Evolutionary conservation across 352 stramenopile genomes (phyloP).

Genomic region (Pilasporangium apinafurcum): DNA sequence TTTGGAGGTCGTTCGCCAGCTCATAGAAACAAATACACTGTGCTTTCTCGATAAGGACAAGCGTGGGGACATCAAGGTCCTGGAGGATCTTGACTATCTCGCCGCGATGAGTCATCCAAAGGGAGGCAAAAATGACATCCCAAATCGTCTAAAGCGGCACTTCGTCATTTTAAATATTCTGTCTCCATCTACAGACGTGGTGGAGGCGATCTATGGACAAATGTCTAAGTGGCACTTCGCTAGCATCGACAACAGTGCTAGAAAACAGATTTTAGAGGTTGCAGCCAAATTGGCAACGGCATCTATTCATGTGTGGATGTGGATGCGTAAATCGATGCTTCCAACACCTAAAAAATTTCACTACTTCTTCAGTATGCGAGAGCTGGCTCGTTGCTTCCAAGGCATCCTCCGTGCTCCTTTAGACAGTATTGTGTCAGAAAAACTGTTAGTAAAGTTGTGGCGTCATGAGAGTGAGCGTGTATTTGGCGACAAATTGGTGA

Average conservation of each 20-base stretch:
- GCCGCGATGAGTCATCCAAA: slow-evolving; percentile 54
- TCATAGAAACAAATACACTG: slow-evolving; percentile 58
- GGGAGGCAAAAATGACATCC: slow-evolving; percentile 79
- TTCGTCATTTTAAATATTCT: slow-evolving; percentile 88
- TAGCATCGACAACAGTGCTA: slow-evolving; percentile 11
- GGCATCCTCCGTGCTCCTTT: slow-evolving; percentile 59
- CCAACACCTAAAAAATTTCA: slow-evolving; percentile 79
- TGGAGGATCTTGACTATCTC: slow-evolving; percentile 64
- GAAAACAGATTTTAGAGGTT: slow-evolving; percentile 39
- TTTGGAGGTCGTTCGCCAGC: slow-evolving; percentile 64
- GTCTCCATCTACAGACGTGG: slow-evolving; percentile 59
- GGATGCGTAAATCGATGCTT: slow-evolving; percentile 59
- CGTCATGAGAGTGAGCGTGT: slow-evolving; percentile 81
- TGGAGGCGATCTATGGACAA: slow-evolving; percentile 85
- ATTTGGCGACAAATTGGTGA: slow-evolving; percentile 73
- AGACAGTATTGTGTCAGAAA: slow-evolving; percentile 41
- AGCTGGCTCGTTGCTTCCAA: slow-evolving; percentile 73
- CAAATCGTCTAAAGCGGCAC: slow-evolving; percentile 85
- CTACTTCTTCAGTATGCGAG: slow-evolving; percentile 77
- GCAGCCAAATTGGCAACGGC: slow-evolving; percentile 32
- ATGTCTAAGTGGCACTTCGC: slow-evolving; percentile 58
- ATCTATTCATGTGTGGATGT: slow-evolving; percentile 62
- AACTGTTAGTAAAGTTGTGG: slow-evolving; percentile 65
- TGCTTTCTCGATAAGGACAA: slow-evolving; percentile 86
- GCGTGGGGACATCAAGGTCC: slow-evolving; percentile 67